Evolutionary conservation across 495 filamentous ascomycete species (phyloP).

Genomic region (Tuber borchii): DNA sequence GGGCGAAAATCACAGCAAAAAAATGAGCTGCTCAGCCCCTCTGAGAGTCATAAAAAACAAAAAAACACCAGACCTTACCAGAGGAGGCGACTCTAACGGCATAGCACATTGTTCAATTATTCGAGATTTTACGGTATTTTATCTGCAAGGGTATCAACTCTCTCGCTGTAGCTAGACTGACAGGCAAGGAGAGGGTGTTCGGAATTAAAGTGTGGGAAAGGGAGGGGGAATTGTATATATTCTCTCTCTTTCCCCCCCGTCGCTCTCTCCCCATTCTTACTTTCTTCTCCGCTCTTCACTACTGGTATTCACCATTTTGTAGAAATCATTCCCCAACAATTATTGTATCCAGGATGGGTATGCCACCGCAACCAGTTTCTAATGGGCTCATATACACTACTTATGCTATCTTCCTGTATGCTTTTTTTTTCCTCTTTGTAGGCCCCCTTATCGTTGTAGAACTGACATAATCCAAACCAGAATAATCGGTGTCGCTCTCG

Average conservation of each 20-base stretch:
- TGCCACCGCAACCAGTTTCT: slow-evolving; percentile 48
- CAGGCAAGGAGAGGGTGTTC: background rate
- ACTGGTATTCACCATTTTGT: background rate
- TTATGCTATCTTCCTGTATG: slow-evolving; percentile 65
- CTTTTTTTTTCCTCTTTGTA: slow-evolving; percentile 7
- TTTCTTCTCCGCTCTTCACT: background rate
- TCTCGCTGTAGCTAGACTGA: background rate
- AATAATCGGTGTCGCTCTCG: slow-evolving; percentile 57
- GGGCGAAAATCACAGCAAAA: too few relatives aligned
- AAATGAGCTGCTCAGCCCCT: too few relatives aligned
- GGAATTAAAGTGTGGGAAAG: background rate
- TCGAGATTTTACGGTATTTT: too few relatives aligned
- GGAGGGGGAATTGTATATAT: background rate
- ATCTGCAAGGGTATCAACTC: background rate
- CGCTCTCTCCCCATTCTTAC: background rate
- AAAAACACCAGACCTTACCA: too few relatives aligned
- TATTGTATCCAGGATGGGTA: slow-evolving; percentile 17
- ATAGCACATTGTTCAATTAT: too few relatives aligned
- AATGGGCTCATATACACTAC: slow-evolving; percentile 71
- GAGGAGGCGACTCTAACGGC: too few relatives aligned
- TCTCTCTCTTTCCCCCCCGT: background rate
- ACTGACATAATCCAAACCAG: slow-evolving; percentile 43
- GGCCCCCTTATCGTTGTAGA: background rate
- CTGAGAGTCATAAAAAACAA: too few relatives aligned
- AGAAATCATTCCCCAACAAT: background rate